Evolutionary conservation across 1,284 basidiomycete species (phyloP), one percentile per base, ranked within the genome.

Genomic region (Austropuccinia psidii): DNA sequence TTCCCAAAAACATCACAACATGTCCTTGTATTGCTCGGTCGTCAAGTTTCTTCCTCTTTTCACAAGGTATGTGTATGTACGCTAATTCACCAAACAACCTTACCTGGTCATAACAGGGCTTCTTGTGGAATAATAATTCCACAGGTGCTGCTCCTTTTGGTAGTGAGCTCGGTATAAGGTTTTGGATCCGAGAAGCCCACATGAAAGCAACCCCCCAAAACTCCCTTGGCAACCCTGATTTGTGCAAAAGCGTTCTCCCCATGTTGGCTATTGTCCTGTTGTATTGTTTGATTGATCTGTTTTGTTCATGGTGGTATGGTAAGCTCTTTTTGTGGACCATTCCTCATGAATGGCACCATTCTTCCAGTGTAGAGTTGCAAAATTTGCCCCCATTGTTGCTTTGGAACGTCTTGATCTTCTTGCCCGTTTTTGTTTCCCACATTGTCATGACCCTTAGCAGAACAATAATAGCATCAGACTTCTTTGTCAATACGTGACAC

Each of bases 331-430:
- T 50, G 4, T 17, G 17, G 2, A 29, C 9, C 17, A 67, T 67
- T 21, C 65, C 65, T 17, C 49, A 47, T 19, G 3, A 3, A 15
- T 24, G 8, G 0, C 47, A 9, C 11, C 29, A 70, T 1, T 33
- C 24, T 0, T 29, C 19, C 2, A 70, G 24, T 21, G 35, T n/a
- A 9, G 43, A 43, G 2, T 31, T 39, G 35, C 29, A 37, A 24
- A 57, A 69, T 47, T 69, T 21, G 4, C 67, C 67, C 0, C 67
- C 67, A 50, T 60, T 60, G 31, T 70, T 43, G 7, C 54, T 43
- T 9, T n/a, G 1, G 29, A 69, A 9, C 24, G 15, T 55, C 41
- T 69, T 69, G 6, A 69, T 24, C 33, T 29, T 41, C 19, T 21
- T n/a, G 2, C 41, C 54, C 19, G 66, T 69, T 47, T 57, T 24